phyloP scores from a whole-genome alignment of 2,329 filamentous ascomycete genomes.

The Pseudogymnoascus sp. region DNA sequence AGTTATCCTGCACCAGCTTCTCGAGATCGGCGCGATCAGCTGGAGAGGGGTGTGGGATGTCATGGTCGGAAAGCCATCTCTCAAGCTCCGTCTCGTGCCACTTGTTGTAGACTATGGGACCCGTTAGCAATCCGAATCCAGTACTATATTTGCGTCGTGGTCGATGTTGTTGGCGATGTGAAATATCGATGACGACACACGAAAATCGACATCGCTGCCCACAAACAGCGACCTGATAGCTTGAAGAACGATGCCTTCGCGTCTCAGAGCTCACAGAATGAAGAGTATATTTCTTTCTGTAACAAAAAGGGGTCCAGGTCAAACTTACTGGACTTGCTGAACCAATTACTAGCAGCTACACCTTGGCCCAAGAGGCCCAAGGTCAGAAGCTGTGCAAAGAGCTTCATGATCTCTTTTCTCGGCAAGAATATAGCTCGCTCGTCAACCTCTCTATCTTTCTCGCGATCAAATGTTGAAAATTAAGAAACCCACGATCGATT shows the following conservation, averaged over 20 bases:
- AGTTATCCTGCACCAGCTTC: constrained; percentile 79
- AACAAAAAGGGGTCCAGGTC: neutral
- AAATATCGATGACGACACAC: neutral
- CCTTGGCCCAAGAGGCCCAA: constrained; percentile 64
- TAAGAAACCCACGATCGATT: neutral
- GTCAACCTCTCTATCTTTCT: neutral
- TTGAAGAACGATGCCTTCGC: neutral
- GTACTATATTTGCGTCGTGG: neutral
- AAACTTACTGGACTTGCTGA: constrained; percentile 70
- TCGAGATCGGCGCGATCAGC: constrained; percentile 94
- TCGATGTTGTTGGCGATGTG: neutral
- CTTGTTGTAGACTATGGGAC: constrained; percentile 77
- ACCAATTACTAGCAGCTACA: constrained; percentile 71
- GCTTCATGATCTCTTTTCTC: constrained; percentile 56
- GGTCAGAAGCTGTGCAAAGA: constrained; percentile 61
- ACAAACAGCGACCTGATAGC: neutral
- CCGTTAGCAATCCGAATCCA: constrained; percentile 19
- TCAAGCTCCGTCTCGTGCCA: constrained; percentile 98
- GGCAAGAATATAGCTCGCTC: neutral
- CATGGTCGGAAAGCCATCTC: constrained; percentile 88
- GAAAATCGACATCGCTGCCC: neutral
- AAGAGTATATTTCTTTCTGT: neutral
- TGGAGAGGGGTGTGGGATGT: constrained; percentile 81
- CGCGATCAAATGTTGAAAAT: neutral
- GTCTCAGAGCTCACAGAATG: neutral